Evolutionary conservation across 345 rosid species (phyloP).

Genomic region (Salix dunnii): DNA sequence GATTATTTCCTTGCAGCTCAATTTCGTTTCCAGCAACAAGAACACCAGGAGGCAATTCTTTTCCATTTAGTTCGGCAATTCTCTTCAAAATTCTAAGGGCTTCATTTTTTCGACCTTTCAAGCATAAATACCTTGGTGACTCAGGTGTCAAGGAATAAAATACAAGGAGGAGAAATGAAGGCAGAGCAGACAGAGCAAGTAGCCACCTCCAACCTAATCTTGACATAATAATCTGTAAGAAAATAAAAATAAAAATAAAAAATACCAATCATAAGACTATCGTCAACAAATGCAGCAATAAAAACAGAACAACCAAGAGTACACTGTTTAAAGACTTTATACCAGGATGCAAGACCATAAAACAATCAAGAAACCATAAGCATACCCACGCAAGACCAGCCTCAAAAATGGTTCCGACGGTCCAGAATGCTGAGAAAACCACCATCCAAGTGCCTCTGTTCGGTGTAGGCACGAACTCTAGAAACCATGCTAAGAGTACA

Average conservation of each 20-base stretch:
- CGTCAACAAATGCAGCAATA: too few species aligned
- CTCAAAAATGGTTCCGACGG: conserved; percentile 16
- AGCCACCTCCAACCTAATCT: conserved; percentile 89
- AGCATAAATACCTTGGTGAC: conserved; percentile 80
- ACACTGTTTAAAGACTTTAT: too few species aligned
- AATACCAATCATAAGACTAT: too few species aligned
- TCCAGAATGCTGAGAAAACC: conserved; percentile 15
- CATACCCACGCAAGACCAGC: conserved; percentile 19
- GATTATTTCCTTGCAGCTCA: conserved; percentile 32
- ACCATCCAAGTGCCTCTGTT: conserved; percentile 38
- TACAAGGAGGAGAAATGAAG: conserved; percentile 66
- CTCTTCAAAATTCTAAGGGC: conserved; percentile 59
- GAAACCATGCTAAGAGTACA: conserved; percentile 81
- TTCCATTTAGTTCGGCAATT: conserved; percentile 54
- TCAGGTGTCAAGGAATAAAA: conserved; percentile 72
- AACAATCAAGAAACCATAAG: neutral
- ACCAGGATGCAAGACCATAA: too few species aligned
- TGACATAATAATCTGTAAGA: conserved; percentile 85
- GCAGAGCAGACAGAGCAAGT: conserved; percentile 73
- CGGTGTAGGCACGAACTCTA: conserved; percentile 91
- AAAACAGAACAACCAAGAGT: too few species aligned
- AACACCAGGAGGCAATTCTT: conserved; percentile 56
- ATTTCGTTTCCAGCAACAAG: conserved; percentile 57
- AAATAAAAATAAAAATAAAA: too few species aligned
- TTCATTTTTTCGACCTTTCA: conserved; percentile 63